Evolutionary conservation across 1,284 basidiomycete species (phyloP), one percentile per base, ranked within the genome.

Genomic region (Cryptococcus maquisensis): DNA sequence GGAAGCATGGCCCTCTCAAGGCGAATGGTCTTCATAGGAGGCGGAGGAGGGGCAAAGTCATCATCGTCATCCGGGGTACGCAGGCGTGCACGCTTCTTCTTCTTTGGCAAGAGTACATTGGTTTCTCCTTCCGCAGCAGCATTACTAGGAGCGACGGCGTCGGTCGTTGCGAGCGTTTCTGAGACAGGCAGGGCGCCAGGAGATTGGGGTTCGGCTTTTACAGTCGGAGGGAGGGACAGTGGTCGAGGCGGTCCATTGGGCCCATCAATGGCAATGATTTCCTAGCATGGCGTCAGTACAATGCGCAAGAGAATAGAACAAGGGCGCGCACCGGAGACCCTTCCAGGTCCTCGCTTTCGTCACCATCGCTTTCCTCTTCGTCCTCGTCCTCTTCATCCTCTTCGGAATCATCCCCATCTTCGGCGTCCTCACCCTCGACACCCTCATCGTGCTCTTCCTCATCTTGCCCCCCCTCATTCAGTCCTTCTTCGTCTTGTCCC

Each of bases 371-470:
- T 12, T 57, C 64, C 12, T 82, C 48, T 80, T 83, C 57, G 75
- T 88, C 88, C 39, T 86, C 86, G 26, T 90, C 53, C 85, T 79
- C 26, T 87, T 89, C 74, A 87, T 86, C 52, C 84, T 77, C 9
- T 84, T 87, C 15, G 3, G 28, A 32, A 10, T 40, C 16, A 10
- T 40, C 39, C 16, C 39, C 39, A 40, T 40, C 39, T 8, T 40
- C 39, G 8, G 8, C 39, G 39, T 40, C 39, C 39, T n/a, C 16
- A 15, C 39, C 20, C 39, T 40, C 39, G 39, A 32, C 28, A 32
- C 28, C 28, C 10, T 32, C 28, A 32, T 32, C 28, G 10, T 32
- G 6, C 10, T 32, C 28, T 40, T 40, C 37, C 37, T n/a, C 37
- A n/a, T 38, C 42, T 49, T 39, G 21, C 48, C 39, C 8, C 15